These are phyloP conservation scores for Orbilia brochopaga DNA, from an alignment of 2,329 filamentous ascomycete species.

Conservation along the genomic window DNA sequence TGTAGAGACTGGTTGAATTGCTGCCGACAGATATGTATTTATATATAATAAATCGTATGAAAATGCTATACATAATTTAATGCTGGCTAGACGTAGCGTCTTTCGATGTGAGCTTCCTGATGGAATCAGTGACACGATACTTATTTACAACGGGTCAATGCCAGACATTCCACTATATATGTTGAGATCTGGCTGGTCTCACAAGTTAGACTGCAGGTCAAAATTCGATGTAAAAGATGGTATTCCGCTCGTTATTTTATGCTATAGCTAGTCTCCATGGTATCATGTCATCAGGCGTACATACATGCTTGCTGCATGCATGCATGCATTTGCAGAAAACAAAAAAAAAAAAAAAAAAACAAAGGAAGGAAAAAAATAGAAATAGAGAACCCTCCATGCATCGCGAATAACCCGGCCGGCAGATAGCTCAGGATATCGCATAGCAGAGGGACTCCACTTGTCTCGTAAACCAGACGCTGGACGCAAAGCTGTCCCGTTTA, in stretches of 20 bases:
- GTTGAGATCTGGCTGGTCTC: no score
- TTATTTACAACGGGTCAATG: no score
- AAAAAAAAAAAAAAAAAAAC: background rate
- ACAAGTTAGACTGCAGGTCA: no score
- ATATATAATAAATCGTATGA: background rate
- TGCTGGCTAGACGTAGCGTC: no score
- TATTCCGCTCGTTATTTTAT: background rate
- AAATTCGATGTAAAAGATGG: no score
- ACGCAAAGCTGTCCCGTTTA: no score
- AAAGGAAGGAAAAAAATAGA: background rate
- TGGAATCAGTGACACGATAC: no score
- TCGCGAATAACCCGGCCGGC: background rate
- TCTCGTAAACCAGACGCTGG: no score
- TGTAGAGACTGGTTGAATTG: conserved; percentile 44
- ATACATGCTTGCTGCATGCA: background rate
- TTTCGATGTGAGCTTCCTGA: no score
- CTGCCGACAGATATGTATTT: conserved; percentile 15
- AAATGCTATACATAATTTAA: no score
- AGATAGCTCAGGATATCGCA: background rate
- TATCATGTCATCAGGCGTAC: conserved; percentile 2
- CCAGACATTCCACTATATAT: no score
- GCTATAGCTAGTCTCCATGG: background rate
- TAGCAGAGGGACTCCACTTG: no score
- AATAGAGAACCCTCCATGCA: background rate
- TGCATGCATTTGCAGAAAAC: background rate